Percentiles rank a stretch among this genome's conserved stretches.
Conservation (phyloP, 2,329 filamentous ascomycete genomes). For the Trichophyton mentagrophytes region DNA sequence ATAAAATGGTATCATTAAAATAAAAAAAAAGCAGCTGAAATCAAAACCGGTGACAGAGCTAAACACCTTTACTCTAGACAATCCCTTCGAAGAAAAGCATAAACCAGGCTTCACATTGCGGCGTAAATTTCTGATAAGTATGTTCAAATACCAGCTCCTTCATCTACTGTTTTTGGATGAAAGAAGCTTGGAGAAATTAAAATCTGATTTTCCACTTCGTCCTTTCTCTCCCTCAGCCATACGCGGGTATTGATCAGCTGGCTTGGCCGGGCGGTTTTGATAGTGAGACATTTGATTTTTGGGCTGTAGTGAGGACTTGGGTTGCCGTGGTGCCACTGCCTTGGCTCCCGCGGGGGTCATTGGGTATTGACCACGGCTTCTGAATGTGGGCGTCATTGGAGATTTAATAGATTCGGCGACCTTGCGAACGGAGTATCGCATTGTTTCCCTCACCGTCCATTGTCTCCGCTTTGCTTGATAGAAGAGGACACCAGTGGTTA, state of each 20-base stretch:
- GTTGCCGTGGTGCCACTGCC: background rate
- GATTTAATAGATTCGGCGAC: slow-evolving; percentile 15
- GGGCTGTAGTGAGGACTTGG: background rate
- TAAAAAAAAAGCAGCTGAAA: background rate
- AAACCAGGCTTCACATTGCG: background rate
- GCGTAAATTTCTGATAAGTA: background rate
- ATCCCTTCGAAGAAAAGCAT: background rate
- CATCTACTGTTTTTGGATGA: background rate
- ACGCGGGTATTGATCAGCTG: background rate
- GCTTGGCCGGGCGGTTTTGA: background rate
- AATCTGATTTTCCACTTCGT: background rate
- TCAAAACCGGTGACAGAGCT: background rate
- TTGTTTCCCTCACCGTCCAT: slow-evolving; percentile 62
- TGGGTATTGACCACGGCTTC: background rate
- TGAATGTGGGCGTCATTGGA: slow-evolving; percentile 4
- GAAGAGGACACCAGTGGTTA: slow-evolving; percentile 55
- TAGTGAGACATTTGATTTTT: background rate
- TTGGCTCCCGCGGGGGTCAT: background rate
- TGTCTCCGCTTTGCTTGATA: slow-evolving; percentile 73
- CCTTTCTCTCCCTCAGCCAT: background rate
- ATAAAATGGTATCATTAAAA: background rate
- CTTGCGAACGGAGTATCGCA: slow-evolving; percentile 51
- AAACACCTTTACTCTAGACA: background rate
- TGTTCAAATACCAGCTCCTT: background rate
- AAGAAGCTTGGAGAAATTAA: background rate